Evolutionary conservation across 2,329 filamentous ascomycete species (phyloP).

Genomic region (Coleophoma cylindrospora): DNA sequence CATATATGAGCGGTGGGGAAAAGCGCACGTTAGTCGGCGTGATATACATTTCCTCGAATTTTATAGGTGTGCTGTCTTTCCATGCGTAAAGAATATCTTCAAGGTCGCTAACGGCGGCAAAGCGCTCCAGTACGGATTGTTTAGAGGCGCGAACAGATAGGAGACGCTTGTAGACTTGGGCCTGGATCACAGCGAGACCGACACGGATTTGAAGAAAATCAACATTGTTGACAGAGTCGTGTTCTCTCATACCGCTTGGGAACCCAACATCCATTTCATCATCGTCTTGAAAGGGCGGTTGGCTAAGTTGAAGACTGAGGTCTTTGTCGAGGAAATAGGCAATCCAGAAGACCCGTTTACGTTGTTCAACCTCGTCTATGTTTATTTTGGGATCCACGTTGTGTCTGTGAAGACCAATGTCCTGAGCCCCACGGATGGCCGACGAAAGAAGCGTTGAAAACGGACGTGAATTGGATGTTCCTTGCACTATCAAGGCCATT

Average conservation of each 20-base stretch:
- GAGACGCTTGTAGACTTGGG: constrained; percentile 16
- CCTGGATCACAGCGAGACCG: constrained; percentile 16
- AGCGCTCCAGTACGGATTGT: constrained; percentile 12
- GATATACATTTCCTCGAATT: constrained; percentile 8
- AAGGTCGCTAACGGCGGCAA: constrained; percentile 16
- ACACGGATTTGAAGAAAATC: constrained; percentile 14
- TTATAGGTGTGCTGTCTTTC: constrained; percentile 15
- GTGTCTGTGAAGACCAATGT: constrained; percentile 12
- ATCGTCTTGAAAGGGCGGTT: constrained; percentile 56
- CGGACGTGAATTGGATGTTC: constrained; percentile 16
- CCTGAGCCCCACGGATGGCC: constrained; percentile 15
- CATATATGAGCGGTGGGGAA: constrained; percentile 17
- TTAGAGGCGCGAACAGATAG: constrained; percentile 15
- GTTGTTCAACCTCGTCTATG: constrained; percentile 9
- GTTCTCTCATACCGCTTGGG: constrained; percentile 1
- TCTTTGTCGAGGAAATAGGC: constrained; percentile 62
- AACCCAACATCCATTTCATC: constrained; percentile 37
- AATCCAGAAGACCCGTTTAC: constrained; percentile 62
- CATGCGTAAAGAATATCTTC: constrained; percentile 18
- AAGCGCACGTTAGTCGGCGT: constrained; percentile 9
- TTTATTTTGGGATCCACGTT: constrained; percentile 5
- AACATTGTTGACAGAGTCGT: constrained; percentile 7
- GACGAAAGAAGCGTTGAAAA: constrained; percentile 13
- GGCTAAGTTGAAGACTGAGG: constrained; percentile 51
- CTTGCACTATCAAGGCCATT: constrained; percentile 16